Evolutionary conservation across 306 rosid species (phyloP).

Genomic region (Begonia masoniana): DNA sequence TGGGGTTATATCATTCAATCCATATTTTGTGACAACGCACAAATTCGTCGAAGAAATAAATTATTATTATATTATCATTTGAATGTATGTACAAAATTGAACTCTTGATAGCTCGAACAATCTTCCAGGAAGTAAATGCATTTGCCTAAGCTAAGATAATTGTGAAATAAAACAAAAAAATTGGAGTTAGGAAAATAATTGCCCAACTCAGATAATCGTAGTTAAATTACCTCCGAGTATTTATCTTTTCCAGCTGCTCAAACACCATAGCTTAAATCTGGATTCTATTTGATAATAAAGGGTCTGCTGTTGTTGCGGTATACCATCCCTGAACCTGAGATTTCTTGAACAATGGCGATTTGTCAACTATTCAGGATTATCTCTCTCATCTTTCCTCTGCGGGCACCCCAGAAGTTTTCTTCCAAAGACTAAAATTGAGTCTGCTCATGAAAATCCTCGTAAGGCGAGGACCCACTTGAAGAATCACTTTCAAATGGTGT

Average conservation of each 20-base stretch:
- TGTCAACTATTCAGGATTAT: background rate
- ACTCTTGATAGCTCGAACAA: background rate
- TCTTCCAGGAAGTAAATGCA: background rate
- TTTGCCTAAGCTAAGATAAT: background rate
- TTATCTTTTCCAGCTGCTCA: background rate
- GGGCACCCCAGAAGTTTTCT: too few relatives aligned
- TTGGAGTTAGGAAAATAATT: background rate
- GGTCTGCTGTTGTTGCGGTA: background rate
- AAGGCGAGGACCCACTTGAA: constrained; percentile 82
- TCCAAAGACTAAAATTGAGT: constrained; percentile 3
- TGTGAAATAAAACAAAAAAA: background rate
- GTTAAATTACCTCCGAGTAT: background rate
- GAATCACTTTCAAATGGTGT: constrained; percentile 76
- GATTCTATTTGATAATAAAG: background rate
- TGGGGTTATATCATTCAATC: too few relatives aligned
- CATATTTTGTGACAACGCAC: too few relatives aligned
- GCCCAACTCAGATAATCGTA: background rate
- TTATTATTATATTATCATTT: background rate
- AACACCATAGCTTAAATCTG: background rate
- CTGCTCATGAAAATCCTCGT: constrained; percentile 76
- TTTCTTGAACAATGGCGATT: background rate
- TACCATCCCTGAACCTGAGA: background rate
- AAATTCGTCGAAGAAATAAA: too few relatives aligned
- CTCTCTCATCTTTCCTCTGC: too few relatives aligned
- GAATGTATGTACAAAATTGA: constrained; percentile 1